Conservation (phyloP, 805 yeast genomes). For the Ascoidea rubescens region DNA sequence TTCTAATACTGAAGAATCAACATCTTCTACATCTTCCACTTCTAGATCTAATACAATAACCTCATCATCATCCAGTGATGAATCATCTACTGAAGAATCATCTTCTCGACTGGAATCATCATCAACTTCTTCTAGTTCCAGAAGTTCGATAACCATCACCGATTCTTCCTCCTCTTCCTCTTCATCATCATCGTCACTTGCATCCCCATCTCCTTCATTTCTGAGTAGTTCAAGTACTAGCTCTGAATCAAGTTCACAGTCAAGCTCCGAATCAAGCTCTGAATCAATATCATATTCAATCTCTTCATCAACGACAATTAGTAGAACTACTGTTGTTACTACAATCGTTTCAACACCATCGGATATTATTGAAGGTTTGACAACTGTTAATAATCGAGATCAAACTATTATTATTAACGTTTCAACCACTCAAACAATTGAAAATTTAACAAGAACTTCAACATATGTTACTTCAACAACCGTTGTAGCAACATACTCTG, state of each 20-base stretch:
- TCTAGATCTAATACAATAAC: neutral
- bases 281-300: slow-evolving; percentile 7
- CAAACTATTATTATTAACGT: slow-evolving; percentile 19
- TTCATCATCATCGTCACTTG: slow-evolving; percentile 5
- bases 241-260: neutral
- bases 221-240: neutral
- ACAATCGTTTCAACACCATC: too few relatives aligned
- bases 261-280: slow-evolving; percentile 13
- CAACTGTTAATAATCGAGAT: slow-evolving; percentile 1
- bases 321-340: slow-evolving; percentile 6
- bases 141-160: slow-evolving; percentile 1
- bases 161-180: slow-evolving; percentile 4
- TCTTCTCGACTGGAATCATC: too few relatives aligned
- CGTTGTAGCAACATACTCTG: slow-evolving; percentile 13
- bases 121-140: neutral
- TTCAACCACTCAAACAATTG: slow-evolving; percentile 19
- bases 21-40: neutral
- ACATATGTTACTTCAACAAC: slow-evolving; percentile 17
- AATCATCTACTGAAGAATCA: neutral
- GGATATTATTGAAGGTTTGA: neutral
- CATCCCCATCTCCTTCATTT: neutral
- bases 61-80: neutral
- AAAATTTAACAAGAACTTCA: slow-evolving; percentile 17
- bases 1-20: neutral
- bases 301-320: neutral